These are phyloP conservation scores for Corymbia calophylla DNA, from an alignment of 441 rosid species.

Conservation along the genomic window DNA sequence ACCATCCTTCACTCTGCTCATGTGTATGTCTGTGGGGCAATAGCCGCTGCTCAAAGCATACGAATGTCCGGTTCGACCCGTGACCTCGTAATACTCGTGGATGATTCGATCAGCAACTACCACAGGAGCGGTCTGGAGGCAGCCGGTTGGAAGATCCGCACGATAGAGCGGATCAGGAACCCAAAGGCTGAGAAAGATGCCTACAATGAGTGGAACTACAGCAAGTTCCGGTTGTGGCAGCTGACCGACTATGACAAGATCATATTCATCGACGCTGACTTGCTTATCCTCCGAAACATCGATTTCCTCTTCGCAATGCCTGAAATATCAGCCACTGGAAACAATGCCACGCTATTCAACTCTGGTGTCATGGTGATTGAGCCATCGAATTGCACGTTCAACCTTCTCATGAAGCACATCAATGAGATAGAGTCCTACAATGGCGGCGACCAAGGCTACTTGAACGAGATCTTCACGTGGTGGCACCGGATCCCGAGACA, in stretches of 20 bases:
- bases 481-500: conserved; percentile 89
- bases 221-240: conserved; percentile 93
- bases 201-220: conserved; percentile 94
- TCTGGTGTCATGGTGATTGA: conserved; percentile 93
- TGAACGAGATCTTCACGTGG: conserved; percentile 90
- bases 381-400: conserved; percentile 86
- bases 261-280: conserved; percentile 85
- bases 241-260: conserved; percentile 83
- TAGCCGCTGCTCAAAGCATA: conserved; percentile 88
- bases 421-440: conserved; percentile 87
- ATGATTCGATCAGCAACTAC: conserved; percentile 62
- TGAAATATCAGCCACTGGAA: conserved; percentile 86
- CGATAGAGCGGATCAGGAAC: conserved; percentile 76
- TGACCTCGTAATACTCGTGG: conserved; percentile 90
- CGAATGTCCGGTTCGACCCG: conserved; percentile 73
- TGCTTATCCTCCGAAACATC: conserved; percentile 77
- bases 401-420: conserved; percentile 83
- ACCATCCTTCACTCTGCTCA: conserved; percentile 94
- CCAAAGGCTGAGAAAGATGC: conserved; percentile 96
- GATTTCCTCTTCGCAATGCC: conserved; percentile 89
- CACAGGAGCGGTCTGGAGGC: conserved; percentile 91
- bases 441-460: conserved; percentile 91
- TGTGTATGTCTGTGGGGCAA: conserved; percentile 91
- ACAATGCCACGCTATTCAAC: conserved; percentile 75
- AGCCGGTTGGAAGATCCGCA: conserved; percentile 87